phyloP scores from a whole-genome alignment of 78 protist species.

The Dictyostelium firmibasis region DNA sequence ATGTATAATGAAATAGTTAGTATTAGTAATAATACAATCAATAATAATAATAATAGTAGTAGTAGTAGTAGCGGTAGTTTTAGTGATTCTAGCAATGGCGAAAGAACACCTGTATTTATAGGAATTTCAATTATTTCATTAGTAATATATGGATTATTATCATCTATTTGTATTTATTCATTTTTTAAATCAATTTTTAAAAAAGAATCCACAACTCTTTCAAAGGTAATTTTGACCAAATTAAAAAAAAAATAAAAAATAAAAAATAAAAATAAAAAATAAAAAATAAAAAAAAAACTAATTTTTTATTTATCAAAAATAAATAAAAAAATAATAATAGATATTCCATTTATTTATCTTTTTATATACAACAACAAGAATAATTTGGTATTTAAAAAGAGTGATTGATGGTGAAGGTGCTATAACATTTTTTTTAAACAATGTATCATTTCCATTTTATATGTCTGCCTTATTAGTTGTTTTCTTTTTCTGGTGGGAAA shows the following conservation, averaged over 20 bases:
- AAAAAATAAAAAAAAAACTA: too few relatives aligned
- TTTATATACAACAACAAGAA: conserved; percentile 15
- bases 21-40: background rate
- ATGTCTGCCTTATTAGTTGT: conserved; percentile 40
- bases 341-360: background rate
- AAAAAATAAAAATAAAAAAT: too few relatives aligned
- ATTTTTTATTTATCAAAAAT: too few relatives aligned
- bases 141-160: conserved; percentile 3
- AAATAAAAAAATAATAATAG: background rate
- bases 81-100: too few relatives aligned
- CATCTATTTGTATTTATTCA: conserved; percentile 31
- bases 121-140: background rate
- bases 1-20: background rate
- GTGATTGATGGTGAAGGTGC: conserved; percentile 25
- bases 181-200: conserved; percentile 46
- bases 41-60: background rate
- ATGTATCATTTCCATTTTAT: conserved; percentile 46
- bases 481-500: conserved; percentile 59
- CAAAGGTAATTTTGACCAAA: conserved; percentile 63
- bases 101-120: background rate
- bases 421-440: conserved; percentile 49
- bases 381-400: conserved; percentile 36
- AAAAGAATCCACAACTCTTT: conserved; percentile 17
- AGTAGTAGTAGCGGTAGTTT: background rate
- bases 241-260: too few relatives aligned